These are phyloP conservation scores for Balansia obtecta DNA, from an alignment of 2,329 filamentous ascomycete species.

Conservation along the genomic window DNA sequence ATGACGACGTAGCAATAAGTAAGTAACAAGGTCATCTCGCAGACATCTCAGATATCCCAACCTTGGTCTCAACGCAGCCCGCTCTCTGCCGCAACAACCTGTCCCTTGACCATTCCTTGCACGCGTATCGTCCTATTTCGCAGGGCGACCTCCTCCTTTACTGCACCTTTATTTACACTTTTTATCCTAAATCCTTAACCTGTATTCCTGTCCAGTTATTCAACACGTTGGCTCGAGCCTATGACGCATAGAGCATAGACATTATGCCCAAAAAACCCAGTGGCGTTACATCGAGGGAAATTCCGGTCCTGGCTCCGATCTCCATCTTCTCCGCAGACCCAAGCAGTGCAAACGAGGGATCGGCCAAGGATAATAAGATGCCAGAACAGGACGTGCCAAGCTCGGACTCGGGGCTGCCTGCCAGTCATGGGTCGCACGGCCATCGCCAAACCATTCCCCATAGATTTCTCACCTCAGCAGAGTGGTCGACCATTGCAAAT, in stretches of 20 bases:
- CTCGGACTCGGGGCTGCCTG: background rate
- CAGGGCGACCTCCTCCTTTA: too few species aligned
- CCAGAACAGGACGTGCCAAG: background rate
- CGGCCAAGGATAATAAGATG: background rate
- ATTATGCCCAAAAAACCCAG: background rate
- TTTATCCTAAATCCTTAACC: too few species aligned
- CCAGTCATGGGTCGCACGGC: conserved; percentile 6
- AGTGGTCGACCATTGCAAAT: conserved; percentile 35
- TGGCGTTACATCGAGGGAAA: background rate
- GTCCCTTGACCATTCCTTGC: too few species aligned
- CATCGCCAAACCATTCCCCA: conserved; percentile 14
- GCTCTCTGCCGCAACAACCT: too few species aligned
- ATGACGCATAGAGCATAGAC: background rate
- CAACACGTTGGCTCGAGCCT: background rate
- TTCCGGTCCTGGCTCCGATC: background rate
- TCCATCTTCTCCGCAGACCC: background rate
- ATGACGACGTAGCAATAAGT: too few species aligned
- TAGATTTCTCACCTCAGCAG: conserved; percentile 29
- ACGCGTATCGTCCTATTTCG: too few species aligned
- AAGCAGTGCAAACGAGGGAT: background rate
- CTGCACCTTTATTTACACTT: too few species aligned
- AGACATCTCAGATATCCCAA: too few species aligned
- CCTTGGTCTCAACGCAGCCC: too few species aligned
- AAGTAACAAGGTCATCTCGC: too few species aligned
- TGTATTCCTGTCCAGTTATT: too few species aligned